These are phyloP conservation scores for Aureobasidium uvarum DNA, from an alignment of 2,329 filamentous ascomycete species.

Conservation along the genomic window DNA sequence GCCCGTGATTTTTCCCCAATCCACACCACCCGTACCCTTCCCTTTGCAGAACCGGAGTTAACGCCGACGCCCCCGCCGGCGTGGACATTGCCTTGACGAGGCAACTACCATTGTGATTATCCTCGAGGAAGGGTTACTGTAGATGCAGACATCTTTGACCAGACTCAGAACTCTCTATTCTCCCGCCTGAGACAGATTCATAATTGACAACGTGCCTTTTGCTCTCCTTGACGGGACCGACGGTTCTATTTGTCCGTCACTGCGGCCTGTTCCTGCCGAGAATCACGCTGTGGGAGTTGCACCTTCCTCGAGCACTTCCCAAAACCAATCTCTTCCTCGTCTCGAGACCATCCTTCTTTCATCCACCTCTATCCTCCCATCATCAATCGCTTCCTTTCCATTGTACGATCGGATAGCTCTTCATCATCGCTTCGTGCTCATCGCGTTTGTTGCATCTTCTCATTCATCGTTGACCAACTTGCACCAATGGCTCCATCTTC, in stretches of 20 bases:
- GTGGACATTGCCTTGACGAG: neutral
- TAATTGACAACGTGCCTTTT: neutral
- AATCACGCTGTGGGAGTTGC: neutral
- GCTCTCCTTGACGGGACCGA: neutral
- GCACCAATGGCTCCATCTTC: slow-evolving; percentile 16
- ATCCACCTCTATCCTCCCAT: neutral
- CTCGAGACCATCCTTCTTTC: neutral
- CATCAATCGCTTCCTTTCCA: slow-evolving; percentile 10
- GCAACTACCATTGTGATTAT: neutral
- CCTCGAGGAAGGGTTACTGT: neutral
- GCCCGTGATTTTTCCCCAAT: neutral
- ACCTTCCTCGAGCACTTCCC: neutral
- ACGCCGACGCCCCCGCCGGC: slow-evolving; percentile 8
- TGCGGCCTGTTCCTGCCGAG: neutral
- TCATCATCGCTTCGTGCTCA: slow-evolving; percentile 17
- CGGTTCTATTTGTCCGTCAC: neutral
- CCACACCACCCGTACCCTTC: neutral
- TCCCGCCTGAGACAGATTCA: neutral
- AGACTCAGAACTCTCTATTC: neutral
- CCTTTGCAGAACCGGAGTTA: neutral
- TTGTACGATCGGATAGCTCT: neutral
- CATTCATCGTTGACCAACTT: neutral
- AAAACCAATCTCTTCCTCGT: slow-evolving; percentile 4
- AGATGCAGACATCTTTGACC: neutral
- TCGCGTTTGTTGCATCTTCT: neutral